Evolutionary conservation across 805 yeast genomes (phyloP).

Genomic region (Hemisphaericaspora nanyangensis): DNA sequence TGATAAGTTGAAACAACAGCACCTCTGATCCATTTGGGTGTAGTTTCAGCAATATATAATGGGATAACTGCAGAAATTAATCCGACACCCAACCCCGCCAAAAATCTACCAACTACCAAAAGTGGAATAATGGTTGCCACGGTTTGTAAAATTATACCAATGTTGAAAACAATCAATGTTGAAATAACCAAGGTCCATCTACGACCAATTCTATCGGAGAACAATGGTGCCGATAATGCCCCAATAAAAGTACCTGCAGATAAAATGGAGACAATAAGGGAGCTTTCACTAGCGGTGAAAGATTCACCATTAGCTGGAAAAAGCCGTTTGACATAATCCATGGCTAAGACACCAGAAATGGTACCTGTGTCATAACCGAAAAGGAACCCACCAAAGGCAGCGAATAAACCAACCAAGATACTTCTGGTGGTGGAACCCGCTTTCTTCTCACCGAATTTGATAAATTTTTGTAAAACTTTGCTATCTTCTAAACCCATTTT

Average conservation of each 20-base stretch:
- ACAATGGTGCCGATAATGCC: constrained; percentile 32
- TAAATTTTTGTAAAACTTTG: constrained; percentile 25
- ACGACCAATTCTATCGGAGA: constrained; percentile 38
- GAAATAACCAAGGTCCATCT: constrained; percentile 33
- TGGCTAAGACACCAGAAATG: constrained; percentile 39
- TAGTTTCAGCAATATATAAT: constrained; percentile 37
- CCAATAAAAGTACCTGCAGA: constrained; percentile 43
- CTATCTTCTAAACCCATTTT: constrained; percentile 40
- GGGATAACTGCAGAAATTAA: constrained; percentile 37
- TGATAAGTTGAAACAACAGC: constrained; percentile 39
- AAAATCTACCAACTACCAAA: constrained; percentile 36
- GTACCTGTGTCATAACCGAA: constrained; percentile 44
- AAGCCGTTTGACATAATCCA: constrained; percentile 29
- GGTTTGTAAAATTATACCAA: constrained; percentile 38
- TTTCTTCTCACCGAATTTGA: constrained; percentile 44
- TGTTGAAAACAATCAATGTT: constrained; percentile 30
- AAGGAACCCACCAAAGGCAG: constrained; percentile 40
- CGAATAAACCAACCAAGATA: constrained; percentile 36
- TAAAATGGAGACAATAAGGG: constrained; percentile 24
- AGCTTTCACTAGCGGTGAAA: constrained; percentile 20
- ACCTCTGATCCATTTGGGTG: constrained; percentile 44
- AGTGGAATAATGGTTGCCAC: constrained; percentile 31
- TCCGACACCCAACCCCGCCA: constrained; percentile 42
- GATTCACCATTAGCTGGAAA: constrained; percentile 15
- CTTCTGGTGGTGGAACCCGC: constrained; percentile 45